phyloP scores from a whole-genome alignment of 805 yeast genomes.

The Hermanozyma aechmeae region DNA sequence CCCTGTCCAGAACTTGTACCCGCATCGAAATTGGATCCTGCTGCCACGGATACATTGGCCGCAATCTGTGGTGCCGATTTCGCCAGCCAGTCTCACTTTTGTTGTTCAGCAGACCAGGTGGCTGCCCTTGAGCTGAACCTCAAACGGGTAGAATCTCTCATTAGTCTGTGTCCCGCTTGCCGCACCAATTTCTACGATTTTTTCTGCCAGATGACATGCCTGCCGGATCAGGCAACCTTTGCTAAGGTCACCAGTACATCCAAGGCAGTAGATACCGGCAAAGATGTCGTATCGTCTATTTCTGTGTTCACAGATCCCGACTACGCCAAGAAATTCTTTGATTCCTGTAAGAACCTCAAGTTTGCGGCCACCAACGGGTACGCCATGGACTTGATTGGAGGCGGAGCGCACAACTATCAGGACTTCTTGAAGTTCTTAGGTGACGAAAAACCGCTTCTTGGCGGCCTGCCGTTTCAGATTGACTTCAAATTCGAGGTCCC shows the following conservation, averaged over 20 bases:
- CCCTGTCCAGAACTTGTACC: slow-evolving; percentile 70
- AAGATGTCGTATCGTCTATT: slow-evolving; percentile 61
- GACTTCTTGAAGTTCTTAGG: slow-evolving; percentile 83
- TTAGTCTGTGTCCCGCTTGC: slow-evolving; percentile 77
- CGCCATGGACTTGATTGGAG: slow-evolving; percentile 96
- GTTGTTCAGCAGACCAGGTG: slow-evolving; percentile 67
- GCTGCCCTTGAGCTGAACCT: slow-evolving; percentile 32
- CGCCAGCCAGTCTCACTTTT: slow-evolving; percentile 36
- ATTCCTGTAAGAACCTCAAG: slow-evolving; percentile 83
- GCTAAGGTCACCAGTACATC: slow-evolving; percentile 54
- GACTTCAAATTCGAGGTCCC: slow-evolving; percentile 47
- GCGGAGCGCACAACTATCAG: slow-evolving; percentile 76
- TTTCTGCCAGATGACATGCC: slow-evolving; percentile 85
- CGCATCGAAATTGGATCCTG: slow-evolving; percentile 32
- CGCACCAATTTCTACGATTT: slow-evolving; percentile 72
- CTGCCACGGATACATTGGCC: too few relatives aligned
- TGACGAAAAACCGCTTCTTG: slow-evolving; percentile 86
- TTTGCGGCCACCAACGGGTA: slow-evolving; percentile 91
- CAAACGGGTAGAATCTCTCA: slow-evolving; percentile 30
- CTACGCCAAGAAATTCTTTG: slow-evolving; percentile 59
- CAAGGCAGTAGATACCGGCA: slow-evolving; percentile 38
- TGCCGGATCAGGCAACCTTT: slow-evolving; percentile 72
- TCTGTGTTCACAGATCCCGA: slow-evolving; percentile 49
- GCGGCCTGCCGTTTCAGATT: slow-evolving; percentile 95
- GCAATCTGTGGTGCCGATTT: slow-evolving; percentile 76